Percentiles rank a stretch among this genome's conserved stretches.
These are phyloP conservation scores for Zasmidium cellare DNA, from an alignment of 2,329 filamentous ascomycete genomes.

Conservation along the genomic window DNA sequence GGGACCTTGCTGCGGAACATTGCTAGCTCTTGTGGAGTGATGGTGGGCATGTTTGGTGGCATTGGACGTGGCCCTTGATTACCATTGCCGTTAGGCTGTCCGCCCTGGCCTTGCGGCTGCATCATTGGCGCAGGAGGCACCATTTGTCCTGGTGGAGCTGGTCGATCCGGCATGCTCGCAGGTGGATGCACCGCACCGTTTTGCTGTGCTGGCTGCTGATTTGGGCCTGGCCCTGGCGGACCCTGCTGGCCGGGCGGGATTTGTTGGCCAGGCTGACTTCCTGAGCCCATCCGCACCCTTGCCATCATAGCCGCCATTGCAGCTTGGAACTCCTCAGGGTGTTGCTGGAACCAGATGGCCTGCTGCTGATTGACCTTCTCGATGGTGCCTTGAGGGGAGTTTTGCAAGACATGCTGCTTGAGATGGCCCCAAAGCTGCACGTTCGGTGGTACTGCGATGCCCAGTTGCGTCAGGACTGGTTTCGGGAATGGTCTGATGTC, in stretches of 20 bases:
- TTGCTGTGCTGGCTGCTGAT: conserved; percentile 10
- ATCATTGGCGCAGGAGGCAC: conserved; percentile 25
- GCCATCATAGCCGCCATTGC: conserved; percentile 32
- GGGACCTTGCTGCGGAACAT: conserved; percentile 37
- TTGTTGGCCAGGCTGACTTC: conserved; percentile 38
- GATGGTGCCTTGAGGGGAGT: conserved; percentile 44
- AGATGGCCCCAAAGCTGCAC: conserved; percentile 59
- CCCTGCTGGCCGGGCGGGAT: too few relatives aligned
- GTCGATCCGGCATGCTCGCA: conserved; percentile 22
- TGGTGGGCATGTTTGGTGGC: conserved; percentile 1
- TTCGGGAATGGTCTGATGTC: conserved; percentile 21
- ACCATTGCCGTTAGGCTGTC: conserved; percentile 1
- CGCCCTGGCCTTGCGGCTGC: conserved; percentile 15
- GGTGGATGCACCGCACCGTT: conserved; percentile 13
- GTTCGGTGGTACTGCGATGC: conserved; percentile 45
- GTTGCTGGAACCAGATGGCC: conserved; percentile 24
- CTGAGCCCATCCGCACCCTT: conserved; percentile 41
- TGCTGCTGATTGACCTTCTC: conserved; percentile 38
- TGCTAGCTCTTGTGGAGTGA: conserved; percentile 41
- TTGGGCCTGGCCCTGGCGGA: too few relatives aligned
- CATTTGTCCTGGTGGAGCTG: conserved; percentile 44
- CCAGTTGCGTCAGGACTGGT: conserved; percentile 11
- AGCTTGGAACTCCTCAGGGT: conserved; percentile 24
- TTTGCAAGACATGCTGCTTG: conserved; percentile 54
- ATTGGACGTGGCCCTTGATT: conserved; percentile 8